These are phyloP conservation scores for Pseudogymnoascus sp. DNA, from an alignment of 2,329 filamentous ascomycete genomes.

Conservation along the genomic window DNA sequence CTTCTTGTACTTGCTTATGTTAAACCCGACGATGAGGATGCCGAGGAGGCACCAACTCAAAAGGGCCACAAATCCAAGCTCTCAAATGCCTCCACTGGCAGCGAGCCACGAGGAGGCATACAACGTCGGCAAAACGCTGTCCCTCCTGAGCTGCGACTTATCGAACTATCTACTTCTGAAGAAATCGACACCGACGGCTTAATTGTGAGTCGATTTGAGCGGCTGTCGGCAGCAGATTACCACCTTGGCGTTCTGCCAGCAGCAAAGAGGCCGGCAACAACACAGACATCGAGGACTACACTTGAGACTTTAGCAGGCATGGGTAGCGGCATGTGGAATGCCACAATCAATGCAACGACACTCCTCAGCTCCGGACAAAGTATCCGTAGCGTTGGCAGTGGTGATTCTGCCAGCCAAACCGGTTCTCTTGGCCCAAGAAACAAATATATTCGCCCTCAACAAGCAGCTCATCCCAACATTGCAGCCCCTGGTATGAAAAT, in stretches of 20 bases:
- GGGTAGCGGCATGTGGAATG: constrained; percentile 79
- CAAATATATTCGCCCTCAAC: constrained; percentile 23
- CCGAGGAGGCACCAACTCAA: constrained; percentile 31
- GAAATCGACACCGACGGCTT: constrained; percentile 83
- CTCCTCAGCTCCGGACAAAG: constrained; percentile 85
- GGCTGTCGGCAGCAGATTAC: constrained; percentile 81
- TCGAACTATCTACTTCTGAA: constrained; percentile 74
- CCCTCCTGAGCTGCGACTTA: constrained; percentile 81
- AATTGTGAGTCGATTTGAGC: constrained; percentile 77
- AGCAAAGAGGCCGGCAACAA: constrained; percentile 55
- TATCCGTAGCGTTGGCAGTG: constrained; percentile 52
- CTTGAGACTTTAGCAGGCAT: constrained; percentile 67
- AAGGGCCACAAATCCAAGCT: constrained; percentile 28
- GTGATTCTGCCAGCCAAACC: constrained; percentile 40
- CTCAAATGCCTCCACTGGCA: constrained; percentile 42
- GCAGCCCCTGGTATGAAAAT: constrained; percentile 59
- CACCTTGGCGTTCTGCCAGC: constrained; percentile 79
- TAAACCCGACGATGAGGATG: constrained; percentile 56
- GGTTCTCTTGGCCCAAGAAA: constrained; percentile 36
- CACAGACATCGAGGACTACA: constrained; percentile 57
- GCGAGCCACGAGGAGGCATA: constrained; percentile 56
- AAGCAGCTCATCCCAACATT: constrained; percentile 23
- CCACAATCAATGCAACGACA: constrained; percentile 74
- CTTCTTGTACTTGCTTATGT: constrained; percentile 89
- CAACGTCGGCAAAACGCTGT: constrained; percentile 68